Base-by-base conservation (phyloP, 495 filamentous ascomycete species). In the Pseudotulostoma volvatum region DNA sequence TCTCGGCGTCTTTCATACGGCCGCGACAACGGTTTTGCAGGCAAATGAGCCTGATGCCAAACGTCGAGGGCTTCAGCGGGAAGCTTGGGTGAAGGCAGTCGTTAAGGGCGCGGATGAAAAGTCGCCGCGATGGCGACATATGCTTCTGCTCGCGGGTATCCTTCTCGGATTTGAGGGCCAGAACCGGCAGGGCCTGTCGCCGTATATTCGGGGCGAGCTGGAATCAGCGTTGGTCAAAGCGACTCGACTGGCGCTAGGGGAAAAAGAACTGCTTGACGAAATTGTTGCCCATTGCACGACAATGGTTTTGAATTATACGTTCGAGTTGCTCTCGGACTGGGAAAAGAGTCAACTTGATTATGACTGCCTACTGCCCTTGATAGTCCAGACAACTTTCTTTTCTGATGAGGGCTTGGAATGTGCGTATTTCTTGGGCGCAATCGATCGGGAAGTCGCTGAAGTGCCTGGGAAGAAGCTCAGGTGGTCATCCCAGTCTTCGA, bases 1-100 rank as follows among this genome's bases (percentile, higher is more conserved):
- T 45, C 70, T 95, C 44, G 80, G 84, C 53, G 74, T 92, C 44
- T 96, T 84, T 67, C 90, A 92, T 53, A 79, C 79, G 9, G 84
- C 90, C 37, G 75, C 81, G 2, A 70, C 73, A 36, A 72, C 72
- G 18, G 61, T 86, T 7, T 61, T 74, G 39, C 67, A 72, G 40
- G 68, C 73, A 47, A 72, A 75, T 33, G 57, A 53, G 3, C 56
- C 56, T 33, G 57, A 54, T 37, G 60, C 48, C 15, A 63, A 44
- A 39, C 56, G 47, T 39, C 70, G 59, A 16, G 70, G 63, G 53
- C 34, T 63, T 70, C 45, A 58, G 45, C 44, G 69, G 28, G 81
- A 93, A 43, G 81, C 76, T 25, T 97, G 90, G 90, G 68, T 82
- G 4, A 75, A 74, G 43, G 85, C 86, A 0, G 70, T 93, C 1